Conservation (phyloP, 441 rosid species). For the Populus hybrid region DNA sequence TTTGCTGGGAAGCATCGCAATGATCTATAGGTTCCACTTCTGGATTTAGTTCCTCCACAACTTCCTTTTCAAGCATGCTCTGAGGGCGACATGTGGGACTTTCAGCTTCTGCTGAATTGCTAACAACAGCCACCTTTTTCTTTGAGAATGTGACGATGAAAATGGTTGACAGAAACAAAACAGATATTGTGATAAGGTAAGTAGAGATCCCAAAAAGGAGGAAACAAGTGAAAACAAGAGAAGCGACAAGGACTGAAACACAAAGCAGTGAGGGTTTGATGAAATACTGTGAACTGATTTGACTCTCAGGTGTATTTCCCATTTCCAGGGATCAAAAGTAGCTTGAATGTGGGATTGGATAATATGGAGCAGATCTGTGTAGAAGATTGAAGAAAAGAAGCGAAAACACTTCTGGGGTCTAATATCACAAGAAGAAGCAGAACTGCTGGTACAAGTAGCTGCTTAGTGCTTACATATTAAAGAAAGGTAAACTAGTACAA, state of each 20-base stretch:
- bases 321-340: slow-evolving; percentile 25
- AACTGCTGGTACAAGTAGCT: background rate
- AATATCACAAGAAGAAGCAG: background rate
- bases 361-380: slow-evolving; percentile 5
- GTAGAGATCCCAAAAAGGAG: slow-evolving; percentile 24
- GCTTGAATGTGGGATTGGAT: background rate
- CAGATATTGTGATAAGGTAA: slow-evolving; percentile 27
- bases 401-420: background rate
- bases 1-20: slow-evolving; percentile 15
- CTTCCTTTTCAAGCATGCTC: slow-evolving; percentile 11
- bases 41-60: slow-evolving; percentile 18
- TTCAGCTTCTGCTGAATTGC: slow-evolving; percentile 26
- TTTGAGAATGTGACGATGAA: slow-evolving; percentile 25
- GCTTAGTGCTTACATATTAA: background rate
- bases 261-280: slow-evolving; percentile 26
- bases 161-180: slow-evolving; percentile 36
- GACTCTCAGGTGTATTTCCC: slow-evolving; percentile 26
- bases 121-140: slow-evolving; percentile 10
- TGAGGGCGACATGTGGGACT: background rate
- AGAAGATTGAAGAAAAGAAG: slow-evolving; percentile 9
- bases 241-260: slow-evolving; percentile 26
- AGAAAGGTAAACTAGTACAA: background rate
- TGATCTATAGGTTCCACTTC: slow-evolving; percentile 13
- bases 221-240: slow-evolving; percentile 25
- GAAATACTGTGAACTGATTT: slow-evolving; percentile 17